A percentile compares a stretch with the other conserved stretches of the same genome.
Evolutionary conservation across 306 rosid genomes (phyloP).

Genomic region (Ammopiptanthus mongolicus): DNA sequence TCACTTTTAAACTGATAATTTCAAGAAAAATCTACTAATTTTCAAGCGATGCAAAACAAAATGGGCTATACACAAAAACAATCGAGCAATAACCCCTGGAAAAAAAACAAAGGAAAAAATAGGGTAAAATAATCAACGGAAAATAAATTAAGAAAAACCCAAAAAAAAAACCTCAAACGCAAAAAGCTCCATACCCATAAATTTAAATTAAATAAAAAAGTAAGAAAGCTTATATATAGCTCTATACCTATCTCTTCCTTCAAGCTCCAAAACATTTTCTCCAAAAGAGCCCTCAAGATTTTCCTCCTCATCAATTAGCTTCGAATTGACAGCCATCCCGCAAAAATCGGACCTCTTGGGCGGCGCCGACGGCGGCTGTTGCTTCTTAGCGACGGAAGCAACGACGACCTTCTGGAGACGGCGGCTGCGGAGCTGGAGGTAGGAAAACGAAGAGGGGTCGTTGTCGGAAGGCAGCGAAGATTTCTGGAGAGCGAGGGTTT

Average conservation of each 20-base stretch:
- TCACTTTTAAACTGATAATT: too few species aligned
- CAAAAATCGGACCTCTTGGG: not conserved
- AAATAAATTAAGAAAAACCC: not conserved
- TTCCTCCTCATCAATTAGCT: conserved; percentile 20
- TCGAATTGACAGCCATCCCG: not conserved
- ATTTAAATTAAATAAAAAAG: not conserved
- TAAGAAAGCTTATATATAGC: not conserved
- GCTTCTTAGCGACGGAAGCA: conserved; percentile 8
- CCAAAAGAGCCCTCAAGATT: conserved; percentile 48
- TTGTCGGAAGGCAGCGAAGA: not conserved
- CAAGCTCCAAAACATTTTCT: conserved; percentile 51
- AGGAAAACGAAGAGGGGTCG: conserved; percentile 45
- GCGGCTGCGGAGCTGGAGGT: conserved; percentile 83
- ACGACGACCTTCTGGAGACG: conserved; percentile 53
- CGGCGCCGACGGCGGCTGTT: too few species aligned
- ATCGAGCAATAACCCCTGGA: not conserved
- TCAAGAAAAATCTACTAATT: not conserved
- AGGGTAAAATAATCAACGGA: not conserved
- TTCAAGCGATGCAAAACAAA: not conserved
- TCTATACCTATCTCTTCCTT: conserved; percentile 53
- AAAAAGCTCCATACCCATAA: too few species aligned
- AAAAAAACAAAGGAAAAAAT: not conserved
- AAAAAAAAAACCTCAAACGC: not conserved
- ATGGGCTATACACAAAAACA: not conserved
- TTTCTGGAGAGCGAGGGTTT: conserved; percentile 33